Conservation (phyloP, 2,329 filamentous ascomycete species). For the Apiospora arundinis region DNA sequence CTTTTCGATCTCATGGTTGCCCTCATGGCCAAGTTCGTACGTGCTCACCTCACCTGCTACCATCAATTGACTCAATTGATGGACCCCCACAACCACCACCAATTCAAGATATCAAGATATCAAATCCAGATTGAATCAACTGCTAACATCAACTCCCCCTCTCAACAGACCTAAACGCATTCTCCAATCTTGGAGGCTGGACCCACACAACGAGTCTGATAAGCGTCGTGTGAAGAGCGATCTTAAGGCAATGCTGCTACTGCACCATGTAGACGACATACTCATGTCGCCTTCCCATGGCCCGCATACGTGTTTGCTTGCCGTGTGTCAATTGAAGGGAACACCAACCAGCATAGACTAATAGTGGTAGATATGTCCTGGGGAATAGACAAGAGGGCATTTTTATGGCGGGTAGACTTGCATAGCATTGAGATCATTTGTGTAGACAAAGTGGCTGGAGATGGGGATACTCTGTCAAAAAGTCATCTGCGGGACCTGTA, state of each 20-base stretch:
- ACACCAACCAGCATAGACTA: constrained; percentile 39
- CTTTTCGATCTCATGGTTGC: constrained; percentile 91
- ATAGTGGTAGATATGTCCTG: constrained; percentile 42
- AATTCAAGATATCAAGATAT: neutral
- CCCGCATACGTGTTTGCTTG: constrained; percentile 27
- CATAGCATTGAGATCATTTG: constrained; percentile 40
- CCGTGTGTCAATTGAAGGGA: constrained; percentile 36
- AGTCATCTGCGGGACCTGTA: constrained; percentile 32
- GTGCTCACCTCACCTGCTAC: constrained; percentile 46
- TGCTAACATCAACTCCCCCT: neutral
- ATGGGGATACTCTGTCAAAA: constrained; percentile 25
- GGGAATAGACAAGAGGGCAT: constrained; percentile 24
- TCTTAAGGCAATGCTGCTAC: constrained; percentile 31
- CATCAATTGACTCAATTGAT: constrained; percentile 21
- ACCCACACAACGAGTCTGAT: constrained; percentile 37
- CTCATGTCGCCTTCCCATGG: constrained; percentile 26
- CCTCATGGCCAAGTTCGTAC: constrained; percentile 90
- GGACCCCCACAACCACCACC: constrained; percentile 2
- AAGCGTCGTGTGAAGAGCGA: constrained; percentile 35
- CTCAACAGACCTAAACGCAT: constrained; percentile 40
- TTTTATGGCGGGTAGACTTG: constrained; percentile 35
- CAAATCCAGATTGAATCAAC: neutral
- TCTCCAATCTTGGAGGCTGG: constrained; percentile 38
- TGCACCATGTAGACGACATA: constrained; percentile 20
- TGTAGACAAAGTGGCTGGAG: constrained; percentile 39